These are phyloP conservation scores for Drechmeria coniospora DNA, from an alignment of 2,329 filamentous ascomycete genomes.

Conservation along the genomic window DNA sequence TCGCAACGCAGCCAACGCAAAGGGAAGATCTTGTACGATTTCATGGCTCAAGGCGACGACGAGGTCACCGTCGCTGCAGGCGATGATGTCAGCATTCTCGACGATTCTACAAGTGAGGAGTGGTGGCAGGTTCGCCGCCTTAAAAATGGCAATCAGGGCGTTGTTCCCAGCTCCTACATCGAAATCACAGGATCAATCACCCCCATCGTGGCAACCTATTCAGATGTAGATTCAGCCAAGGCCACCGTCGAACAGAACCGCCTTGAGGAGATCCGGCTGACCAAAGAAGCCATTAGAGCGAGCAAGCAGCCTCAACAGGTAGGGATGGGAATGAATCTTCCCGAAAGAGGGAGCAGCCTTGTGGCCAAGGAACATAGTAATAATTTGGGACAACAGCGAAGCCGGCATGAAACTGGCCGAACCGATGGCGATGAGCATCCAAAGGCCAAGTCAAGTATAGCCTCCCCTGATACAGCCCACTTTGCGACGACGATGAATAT, in stretches of 20 bases:
- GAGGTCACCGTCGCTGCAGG: constrained; percentile 84
- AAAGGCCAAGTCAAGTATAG: constrained; percentile 52
- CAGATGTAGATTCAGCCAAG: constrained; percentile 33
- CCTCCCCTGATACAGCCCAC: neutral
- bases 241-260: constrained; percentile 65
- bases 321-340: constrained; percentile 62
- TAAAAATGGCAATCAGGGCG: constrained; percentile 87
- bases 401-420: constrained; percentile 50
- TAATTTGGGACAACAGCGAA: constrained; percentile 56
- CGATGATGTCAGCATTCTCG: constrained; percentile 81
- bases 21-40: constrained; percentile 82
- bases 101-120: constrained; percentile 85
- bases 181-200: constrained; percentile 61
- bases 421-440: constrained; percentile 36
- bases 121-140: constrained; percentile 94
- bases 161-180: constrained; percentile 92
- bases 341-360: constrained; percentile 67
- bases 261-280: constrained; percentile 67
- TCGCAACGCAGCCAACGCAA: constrained; percentile 58
- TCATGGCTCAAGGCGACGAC: constrained; percentile 90
- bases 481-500: neutral
- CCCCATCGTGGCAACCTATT: constrained; percentile 25
- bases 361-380: constrained; percentile 49
- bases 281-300: constrained; percentile 61
- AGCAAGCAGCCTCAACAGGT: constrained; percentile 46